Base-by-base conservation (phyloP, 2,329 filamentous ascomycete species). In the Cordyceps cicadae region DNA sequence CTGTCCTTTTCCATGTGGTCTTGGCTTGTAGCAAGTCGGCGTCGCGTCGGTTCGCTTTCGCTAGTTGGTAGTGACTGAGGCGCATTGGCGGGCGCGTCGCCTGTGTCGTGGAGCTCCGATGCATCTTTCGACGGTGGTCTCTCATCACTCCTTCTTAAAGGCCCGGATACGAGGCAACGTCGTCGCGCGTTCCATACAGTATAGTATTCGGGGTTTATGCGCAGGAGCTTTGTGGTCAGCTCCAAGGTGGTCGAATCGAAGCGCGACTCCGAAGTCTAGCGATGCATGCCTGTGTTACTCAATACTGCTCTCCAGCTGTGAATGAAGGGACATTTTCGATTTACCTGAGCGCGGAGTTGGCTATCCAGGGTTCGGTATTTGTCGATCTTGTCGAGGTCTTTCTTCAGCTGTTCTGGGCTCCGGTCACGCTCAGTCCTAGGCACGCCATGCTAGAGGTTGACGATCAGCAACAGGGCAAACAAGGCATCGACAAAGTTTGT, bases 171-270 rank as follows among this genome's bases (percentile, higher is more conserved):
- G 80, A 87, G 78, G 75, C 83, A 87, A 69, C 83, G 82, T 68
- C 94, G 87, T 70, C 94, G 87, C 76, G 87, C 83, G 80, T 95
- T 95, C 90, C 90, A 95, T 81, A 91, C 82, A 61, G 90, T 93
- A 76, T 94, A 94, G 78, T 92, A 92, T 74, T 95, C 90, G 29
- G 90, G 90, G 72, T 95, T 95, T 68, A 87, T 82, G 52, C 81
- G 82, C 59, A 93, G 80, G 50, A 94, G 82, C 66, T 84, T 85
- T n/a, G 87, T 86, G 39, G 87, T 89, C 59, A 89, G 81, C 64
- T 82, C 76, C 67, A 92, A 83, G 46, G 85, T 82, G 60, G 84
- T 78, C 60, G 76, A 66, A 48, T 79, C 79, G 71, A 79, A 81
- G 66, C 81, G 75, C 63, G 70, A 71, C 55, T 77, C 71, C 2